Percentiles rank a stretch among this genome's conserved stretches.
These are phyloP conservation scores for Tubosaeta sp. DNA, from an alignment of 768 basidiomycete species.

Conservation along the genomic window DNA sequence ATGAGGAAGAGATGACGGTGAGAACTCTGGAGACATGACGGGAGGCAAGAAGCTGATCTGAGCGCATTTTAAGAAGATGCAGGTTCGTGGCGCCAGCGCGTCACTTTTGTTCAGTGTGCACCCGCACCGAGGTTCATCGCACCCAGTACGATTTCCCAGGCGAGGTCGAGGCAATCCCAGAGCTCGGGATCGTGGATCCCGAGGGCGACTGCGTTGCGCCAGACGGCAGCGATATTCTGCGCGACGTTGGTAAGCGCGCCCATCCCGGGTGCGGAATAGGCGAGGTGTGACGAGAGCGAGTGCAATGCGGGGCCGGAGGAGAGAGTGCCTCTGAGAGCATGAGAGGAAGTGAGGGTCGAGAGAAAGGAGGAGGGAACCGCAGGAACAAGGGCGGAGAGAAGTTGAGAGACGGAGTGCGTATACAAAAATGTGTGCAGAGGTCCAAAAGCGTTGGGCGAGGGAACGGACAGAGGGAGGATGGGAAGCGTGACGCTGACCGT, in stretches of 20 bases:
- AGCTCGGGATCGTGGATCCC: conserved; percentile 61
- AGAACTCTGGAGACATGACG: conserved; percentile 15
- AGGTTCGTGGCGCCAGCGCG: conserved; percentile 18
- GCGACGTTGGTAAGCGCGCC: conserved; percentile 47
- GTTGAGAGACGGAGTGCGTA: conserved; percentile 46
- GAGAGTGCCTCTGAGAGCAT: conserved; percentile 37
- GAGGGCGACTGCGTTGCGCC: conserved; percentile 68
- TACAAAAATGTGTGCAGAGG: conserved; percentile 64
- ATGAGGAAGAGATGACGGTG: conserved; percentile 23
- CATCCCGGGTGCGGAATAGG: conserved; percentile 39
- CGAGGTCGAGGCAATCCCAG: conserved; percentile 63
- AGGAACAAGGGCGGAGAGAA: conserved; percentile 50
- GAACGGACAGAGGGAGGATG: conserved; percentile 58
- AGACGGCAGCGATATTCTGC: conserved; percentile 56
- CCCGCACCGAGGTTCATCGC: conserved; percentile 54
- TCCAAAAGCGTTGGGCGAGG: conserved; percentile 58
- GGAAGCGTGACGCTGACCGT: conserved; percentile 46
- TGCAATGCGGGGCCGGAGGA: conserved; percentile 51
- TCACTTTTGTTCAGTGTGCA: conserved; percentile 23
- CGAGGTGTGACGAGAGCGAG: conserved; percentile 51
- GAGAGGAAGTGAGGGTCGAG: conserved; percentile 27
- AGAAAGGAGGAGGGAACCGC: conserved; percentile 26
- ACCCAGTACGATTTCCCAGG: conserved; percentile 64
- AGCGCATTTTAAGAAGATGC: conserved; percentile 17
- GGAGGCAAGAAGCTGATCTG: neutral